phyloP scores from a whole-genome alignment of 2,329 filamentous ascomycete species.

The Tolypocladium amazonense region DNA sequence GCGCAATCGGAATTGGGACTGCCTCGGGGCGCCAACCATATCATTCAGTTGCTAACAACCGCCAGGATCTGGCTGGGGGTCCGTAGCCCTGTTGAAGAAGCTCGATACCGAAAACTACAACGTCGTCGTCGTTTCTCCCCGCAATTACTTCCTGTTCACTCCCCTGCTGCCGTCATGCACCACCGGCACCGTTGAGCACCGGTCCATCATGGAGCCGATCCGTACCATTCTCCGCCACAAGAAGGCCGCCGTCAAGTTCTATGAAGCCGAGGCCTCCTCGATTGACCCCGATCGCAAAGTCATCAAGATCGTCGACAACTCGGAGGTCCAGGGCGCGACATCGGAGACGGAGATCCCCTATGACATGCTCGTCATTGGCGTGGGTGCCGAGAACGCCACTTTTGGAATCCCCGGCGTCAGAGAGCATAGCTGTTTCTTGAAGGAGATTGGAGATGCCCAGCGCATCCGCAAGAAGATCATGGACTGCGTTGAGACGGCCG shows the following conservation, averaged over 20 bases:
- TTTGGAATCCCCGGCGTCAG: conserved; percentile 94
- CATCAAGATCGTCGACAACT: conserved; percentile 83
- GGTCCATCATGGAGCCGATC: conserved; percentile 98
- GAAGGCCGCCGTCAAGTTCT: conserved; percentile 87
- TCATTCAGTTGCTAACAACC: conserved; percentile 7
- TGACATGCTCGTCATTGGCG: conserved; percentile 95
- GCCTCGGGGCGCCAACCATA: neutral
- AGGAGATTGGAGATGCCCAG: conserved; percentile 95
- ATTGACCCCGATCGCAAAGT: conserved; percentile 88
- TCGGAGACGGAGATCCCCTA: conserved; percentile 84
- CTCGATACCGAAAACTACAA: conserved; percentile 99
- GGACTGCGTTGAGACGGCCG: conserved; percentile 98
- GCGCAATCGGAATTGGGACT: conserved; percentile 4
- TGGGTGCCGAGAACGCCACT: conserved; percentile 96
- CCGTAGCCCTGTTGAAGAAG: conserved; percentile 94
- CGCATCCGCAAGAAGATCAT: conserved; percentile 97
- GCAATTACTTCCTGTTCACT: conserved; percentile 99
- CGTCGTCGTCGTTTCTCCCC: conserved; percentile 91
- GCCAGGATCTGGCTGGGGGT: conserved; percentile 86
- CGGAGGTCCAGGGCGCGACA: conserved; percentile 77
- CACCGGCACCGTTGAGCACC: conserved; percentile 94
- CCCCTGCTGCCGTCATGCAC: conserved; percentile 95
- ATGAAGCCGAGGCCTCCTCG: conserved; percentile 94
- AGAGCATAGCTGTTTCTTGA: conserved; percentile 95
- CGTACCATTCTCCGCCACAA: conserved; percentile 94